Base-by-base conservation (phyloP, 2,329 filamentous ascomycete genomes). In the Coniochaeta sp. region DNA sequence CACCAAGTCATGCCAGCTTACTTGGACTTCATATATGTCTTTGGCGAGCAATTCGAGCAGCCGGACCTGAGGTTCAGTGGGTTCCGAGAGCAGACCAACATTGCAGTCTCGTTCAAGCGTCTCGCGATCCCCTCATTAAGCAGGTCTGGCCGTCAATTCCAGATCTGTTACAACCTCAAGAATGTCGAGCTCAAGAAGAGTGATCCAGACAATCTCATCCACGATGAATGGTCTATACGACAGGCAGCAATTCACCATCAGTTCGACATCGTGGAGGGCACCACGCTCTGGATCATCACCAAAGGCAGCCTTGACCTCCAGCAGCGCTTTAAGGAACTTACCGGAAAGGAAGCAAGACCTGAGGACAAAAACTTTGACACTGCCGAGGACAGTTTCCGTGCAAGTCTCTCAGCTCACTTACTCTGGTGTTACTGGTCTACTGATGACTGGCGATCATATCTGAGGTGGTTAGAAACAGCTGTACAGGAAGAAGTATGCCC, bases 381-480 rank as follows among this genome's bases (percentile, higher is more conserved):
- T 1, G 19, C 67, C 1, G 67, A 66, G 16, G 63, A 73, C 11
- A 73, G 72, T 58, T 74, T 79, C 38, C 62, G 66, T 19, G 69
- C 74, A 1, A 75, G 68, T 58, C 65, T 78, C 6, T 64, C 69
- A 5, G 68, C 69, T 4, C 76, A 78, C 62, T 58, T 76, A 1
- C 60, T 77, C 31, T 72, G 69, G 54, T 74, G 71, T 52, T 66
- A 74, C 31, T 79, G 76, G 76, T 69, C 74, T 4, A 71, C 64
- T 0, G 73, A 76, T 60, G 70, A 74, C n/a, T 79, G 76, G 76
- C 68, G 74, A 31, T 69, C 69, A 65, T 77, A 77, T 62, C 69
- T 79, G 22, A 62, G 68, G 14, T 75, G 68, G 68, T 65, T 79
- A 0, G 76, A 78, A 61, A 64, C 68, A 12, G 60, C 57, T 3